These are phyloP conservation scores for Candida maris DNA, from an alignment of 805 yeast species.

Conservation along the genomic window DNA sequence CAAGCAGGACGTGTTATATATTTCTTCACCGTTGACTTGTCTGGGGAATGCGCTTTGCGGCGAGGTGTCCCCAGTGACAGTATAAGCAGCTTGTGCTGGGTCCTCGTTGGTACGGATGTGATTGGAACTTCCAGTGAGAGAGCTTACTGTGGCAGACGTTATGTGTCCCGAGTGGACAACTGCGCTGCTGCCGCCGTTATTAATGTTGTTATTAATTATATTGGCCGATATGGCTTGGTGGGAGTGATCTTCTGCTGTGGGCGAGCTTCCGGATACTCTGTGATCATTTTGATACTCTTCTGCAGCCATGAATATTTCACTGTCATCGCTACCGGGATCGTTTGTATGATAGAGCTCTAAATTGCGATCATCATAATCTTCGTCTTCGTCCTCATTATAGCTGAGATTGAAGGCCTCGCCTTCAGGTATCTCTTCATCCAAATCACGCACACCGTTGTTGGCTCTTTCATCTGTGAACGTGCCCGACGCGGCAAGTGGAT, in stretches of 20 bases:
- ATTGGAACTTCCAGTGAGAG: conserved; percentile 10
- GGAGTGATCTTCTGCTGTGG: conserved; percentile 2
- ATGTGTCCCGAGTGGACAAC: conserved; percentile 14
- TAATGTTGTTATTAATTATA: neutral
- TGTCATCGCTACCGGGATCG: conserved; percentile 8
- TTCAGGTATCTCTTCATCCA: conserved; percentile 46
- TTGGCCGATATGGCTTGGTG: neutral
- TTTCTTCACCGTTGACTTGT: conserved; percentile 4
- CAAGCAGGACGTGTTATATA: conserved; percentile 13
- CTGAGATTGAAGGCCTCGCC: conserved; percentile 36
- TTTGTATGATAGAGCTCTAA: conserved; percentile 10
- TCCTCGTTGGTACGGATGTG: conserved; percentile 7
- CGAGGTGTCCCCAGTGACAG: conserved; percentile 17
- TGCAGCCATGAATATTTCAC: conserved; percentile 34
- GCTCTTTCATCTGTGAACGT: conserved; percentile 1
- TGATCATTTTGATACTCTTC: conserved; percentile 37
- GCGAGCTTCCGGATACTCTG: conserved; percentile 25
- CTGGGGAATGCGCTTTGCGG: conserved; percentile 18
- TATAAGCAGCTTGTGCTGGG: conserved; percentile 7
- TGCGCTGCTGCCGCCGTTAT: conserved; percentile 1
- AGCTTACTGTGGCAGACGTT: conserved; percentile 12
- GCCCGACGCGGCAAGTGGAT: conserved; percentile 6
- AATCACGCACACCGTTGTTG: conserved; percentile 26
- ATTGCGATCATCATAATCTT: conserved; percentile 8
- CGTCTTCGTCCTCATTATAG: conserved; percentile 29